Percentiles rank a stretch among this genome's conserved stretches.
phyloP scores from a whole-genome alignment of 2,329 filamentous ascomycete species.

The Clonostachys sp. region DNA sequence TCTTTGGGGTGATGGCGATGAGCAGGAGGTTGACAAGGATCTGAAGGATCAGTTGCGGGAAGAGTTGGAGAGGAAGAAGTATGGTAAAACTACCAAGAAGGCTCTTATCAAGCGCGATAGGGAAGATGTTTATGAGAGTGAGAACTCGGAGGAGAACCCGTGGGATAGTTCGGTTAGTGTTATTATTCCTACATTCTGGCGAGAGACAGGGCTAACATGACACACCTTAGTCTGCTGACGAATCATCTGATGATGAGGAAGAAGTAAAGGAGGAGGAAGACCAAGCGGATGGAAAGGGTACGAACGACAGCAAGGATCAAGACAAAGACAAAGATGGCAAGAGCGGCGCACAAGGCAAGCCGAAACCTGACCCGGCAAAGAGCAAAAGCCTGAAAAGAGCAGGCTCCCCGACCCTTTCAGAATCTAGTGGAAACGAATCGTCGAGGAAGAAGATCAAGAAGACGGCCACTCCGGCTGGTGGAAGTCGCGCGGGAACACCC shows the following conservation, averaged over 20 bases:
- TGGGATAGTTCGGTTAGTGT: slow-evolving; percentile 30
- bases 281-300: slow-evolving; percentile 54
- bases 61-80: slow-evolving; percentile 62
- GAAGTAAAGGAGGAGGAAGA: slow-evolving; percentile 35
- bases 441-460: slow-evolving; percentile 70
- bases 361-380: slow-evolving; percentile 23
- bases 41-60: slow-evolving; percentile 66
- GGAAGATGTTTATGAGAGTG: slow-evolving; percentile 79
- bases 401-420: slow-evolving; percentile 81
- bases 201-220: too few species aligned
- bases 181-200: not conserved
- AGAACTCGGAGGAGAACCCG: slow-evolving; percentile 42
- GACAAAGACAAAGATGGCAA: slow-evolving; percentile 51
- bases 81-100: slow-evolving; percentile 76
- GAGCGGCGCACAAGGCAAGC: slow-evolving; percentile 15
- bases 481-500: slow-evolving; percentile 53
- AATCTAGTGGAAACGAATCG: slow-evolving; percentile 89
- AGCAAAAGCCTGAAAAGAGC: slow-evolving; percentile 71
- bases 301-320: slow-evolving; percentile 51
- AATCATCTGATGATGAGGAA: slow-evolving; percentile 28
- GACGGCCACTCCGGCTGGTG: slow-evolving; percentile 40
- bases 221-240: slow-evolving; percentile 12
- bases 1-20: slow-evolving; percentile 67
- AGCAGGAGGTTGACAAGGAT: slow-evolving; percentile 70
- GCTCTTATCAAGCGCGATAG: slow-evolving; percentile 80